Evolutionary conservation across 352 stramenopile genomes (phyloP), one percentile per base, ranked within the genome.

Genomic region (Globisporangium rhizosaccharum): DNA sequence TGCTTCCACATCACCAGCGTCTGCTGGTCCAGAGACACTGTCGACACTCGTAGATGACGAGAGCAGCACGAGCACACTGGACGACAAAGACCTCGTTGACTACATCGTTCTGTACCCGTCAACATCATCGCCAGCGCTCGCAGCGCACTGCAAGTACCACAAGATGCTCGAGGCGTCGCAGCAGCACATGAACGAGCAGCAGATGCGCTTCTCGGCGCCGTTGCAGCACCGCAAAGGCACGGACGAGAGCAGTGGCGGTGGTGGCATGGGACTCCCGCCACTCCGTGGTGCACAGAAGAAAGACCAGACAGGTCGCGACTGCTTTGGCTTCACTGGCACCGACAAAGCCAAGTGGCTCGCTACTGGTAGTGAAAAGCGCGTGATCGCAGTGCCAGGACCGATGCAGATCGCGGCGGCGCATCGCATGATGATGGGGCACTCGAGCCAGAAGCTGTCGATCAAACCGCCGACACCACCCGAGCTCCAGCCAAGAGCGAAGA

Each of bases 101-200:
- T 94, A 72, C 46, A 67, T 73, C 17, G 65, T 82, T 14, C 70
- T 94, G 30, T 94, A 87, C 54, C 85, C 84, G 25, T 73, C 79
- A 12, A 70, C 76, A 23, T 51, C 60, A 1, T 49, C 59, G 17
- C 46, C 36, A 3, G 62, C 70, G 14, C 68, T 73, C 11, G 57
- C 67, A 17, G 51, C 71, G n/a, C 67, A 59, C 20, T 77, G 62
- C 50, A 92, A 85, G 66, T 94, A 91, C 53, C 71, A 68, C 26
- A 83, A 87, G 57, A 90, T 94, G 65, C 65, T 94, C 14, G 81
- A 90, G 18, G 83, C 82, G n/a, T 90, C 81, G 2, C 79, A 91
- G 61, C 71, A 87, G 36, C 70, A 90, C 59, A 87, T 88, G 39
- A 79, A 89, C 57, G 85, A 92, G 58, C 74, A 90, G 64, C 81